phyloP scores from a whole-genome alignment of 176 grass and related monocot genomes.

The Cymbopogon citratus region DNA sequence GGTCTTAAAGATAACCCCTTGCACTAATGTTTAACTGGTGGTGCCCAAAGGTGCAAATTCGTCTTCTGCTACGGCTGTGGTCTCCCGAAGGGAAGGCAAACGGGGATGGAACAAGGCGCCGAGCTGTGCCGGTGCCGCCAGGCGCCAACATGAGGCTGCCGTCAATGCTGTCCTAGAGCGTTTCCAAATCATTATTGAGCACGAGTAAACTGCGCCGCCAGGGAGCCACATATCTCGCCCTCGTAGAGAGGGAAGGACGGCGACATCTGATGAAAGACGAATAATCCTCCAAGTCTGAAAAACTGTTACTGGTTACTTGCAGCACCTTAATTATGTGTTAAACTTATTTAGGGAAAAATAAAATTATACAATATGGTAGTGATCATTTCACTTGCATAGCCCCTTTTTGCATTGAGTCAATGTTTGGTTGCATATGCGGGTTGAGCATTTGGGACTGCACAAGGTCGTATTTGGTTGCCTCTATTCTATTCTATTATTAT shows the following conservation, averaged over 20 bases:
- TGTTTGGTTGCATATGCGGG: too few relatives aligned
- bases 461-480: too few relatives aligned
- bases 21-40: background rate
- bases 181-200: too few relatives aligned
- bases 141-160: too few relatives aligned
- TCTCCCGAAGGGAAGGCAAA: background rate
- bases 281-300: background rate
- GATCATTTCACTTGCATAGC: too few relatives aligned
- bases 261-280: background rate
- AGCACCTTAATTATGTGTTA: background rate
- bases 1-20: background rate
- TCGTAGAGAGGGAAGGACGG: too few relatives aligned
- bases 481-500: too few relatives aligned
- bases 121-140: too few relatives aligned
- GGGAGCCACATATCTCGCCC: too few relatives aligned
- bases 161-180: background rate
- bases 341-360: background rate
- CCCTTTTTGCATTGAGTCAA: too few relatives aligned
- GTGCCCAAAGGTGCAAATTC: slow-evolving; percentile 3
- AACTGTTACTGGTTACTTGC: background rate
- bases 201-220: background rate
- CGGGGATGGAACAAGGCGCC: background rate
- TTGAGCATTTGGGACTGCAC: too few relatives aligned
- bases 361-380: too few relatives aligned
- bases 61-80: slow-evolving; percentile 7